Conservation (phyloP, 176 grass and related monocot genomes). For the Avena atlantica region DNA sequence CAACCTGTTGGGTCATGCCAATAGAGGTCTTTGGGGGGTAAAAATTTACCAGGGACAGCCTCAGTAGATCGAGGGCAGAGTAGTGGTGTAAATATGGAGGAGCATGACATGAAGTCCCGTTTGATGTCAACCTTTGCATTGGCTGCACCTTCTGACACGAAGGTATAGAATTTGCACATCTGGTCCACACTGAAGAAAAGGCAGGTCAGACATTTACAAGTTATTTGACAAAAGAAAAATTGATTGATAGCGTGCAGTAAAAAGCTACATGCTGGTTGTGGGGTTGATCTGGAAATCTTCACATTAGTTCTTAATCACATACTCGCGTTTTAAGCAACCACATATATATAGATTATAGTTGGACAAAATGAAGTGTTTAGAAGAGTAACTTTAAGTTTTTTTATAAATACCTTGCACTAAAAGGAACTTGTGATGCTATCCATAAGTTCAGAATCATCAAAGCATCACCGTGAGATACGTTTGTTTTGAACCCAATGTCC, state of each 20-base stretch:
- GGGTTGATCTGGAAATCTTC: background rate
- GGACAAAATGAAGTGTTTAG: background rate
- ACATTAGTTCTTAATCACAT: background rate
- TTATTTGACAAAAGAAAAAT: slow-evolving; percentile 36
- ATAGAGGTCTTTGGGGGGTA: slow-evolving; percentile 70
- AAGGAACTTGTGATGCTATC: slow-evolving; percentile 45
- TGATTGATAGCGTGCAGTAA: background rate
- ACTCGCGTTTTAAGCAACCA: background rate
- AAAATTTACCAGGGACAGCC: slow-evolving; percentile 60
- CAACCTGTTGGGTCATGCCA: slow-evolving; percentile 93
- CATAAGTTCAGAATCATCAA: slow-evolving; percentile 58
- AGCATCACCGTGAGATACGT: slow-evolving; percentile 50
- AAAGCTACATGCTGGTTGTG: background rate
- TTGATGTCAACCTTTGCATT: slow-evolving; percentile 71
- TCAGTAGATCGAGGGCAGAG: slow-evolving; percentile 44
- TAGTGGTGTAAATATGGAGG: slow-evolving; percentile 81
- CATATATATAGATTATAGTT: background rate
- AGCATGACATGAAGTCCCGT: slow-evolving; percentile 61
- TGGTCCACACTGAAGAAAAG: slow-evolving; percentile 74
- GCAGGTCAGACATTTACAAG: slow-evolving; percentile 41
- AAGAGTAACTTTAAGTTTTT: background rate
- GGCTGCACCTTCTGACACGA: slow-evolving; percentile 65
- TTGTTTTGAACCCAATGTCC: slow-evolving; percentile 49
- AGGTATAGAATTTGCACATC: slow-evolving; percentile 89
- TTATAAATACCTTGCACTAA: slow-evolving; percentile 69